phyloP scores from a whole-genome alignment of 2,329 filamentous ascomycete species.

The Fusarium austroafricanum region DNA sequence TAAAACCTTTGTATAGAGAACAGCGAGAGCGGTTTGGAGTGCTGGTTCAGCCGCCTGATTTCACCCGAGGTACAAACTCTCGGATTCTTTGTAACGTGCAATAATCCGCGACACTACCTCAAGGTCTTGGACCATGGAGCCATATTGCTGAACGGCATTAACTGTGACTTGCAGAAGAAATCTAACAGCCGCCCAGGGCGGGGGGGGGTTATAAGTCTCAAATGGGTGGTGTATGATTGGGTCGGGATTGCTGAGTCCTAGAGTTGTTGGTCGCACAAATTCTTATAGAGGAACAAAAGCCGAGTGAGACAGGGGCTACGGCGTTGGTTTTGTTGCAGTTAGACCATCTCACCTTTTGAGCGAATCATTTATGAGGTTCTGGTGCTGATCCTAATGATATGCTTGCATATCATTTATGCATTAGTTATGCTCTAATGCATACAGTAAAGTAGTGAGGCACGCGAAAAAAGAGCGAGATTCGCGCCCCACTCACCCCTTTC shows the following conservation, averaged over 20 bases:
- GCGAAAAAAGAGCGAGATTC: constrained; percentile 23
- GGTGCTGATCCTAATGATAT: too few relatives aligned
- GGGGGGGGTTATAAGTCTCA: constrained; percentile 4
- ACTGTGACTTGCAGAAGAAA: constrained; percentile 8
- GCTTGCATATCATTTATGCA: too few relatives aligned
- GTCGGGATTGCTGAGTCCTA: too few relatives aligned
- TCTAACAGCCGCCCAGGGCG: constrained; percentile 11
- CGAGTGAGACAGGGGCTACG: too few relatives aligned
- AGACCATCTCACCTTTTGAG: too few relatives aligned
- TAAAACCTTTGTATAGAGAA: constrained; percentile 1
- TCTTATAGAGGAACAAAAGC: too few relatives aligned
- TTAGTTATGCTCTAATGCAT: background rate
- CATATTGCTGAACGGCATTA: background rate
- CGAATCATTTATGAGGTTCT: too few relatives aligned
- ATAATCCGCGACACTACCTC: background rate
- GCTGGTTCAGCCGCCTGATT: background rate
- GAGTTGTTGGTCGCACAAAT: too few relatives aligned
- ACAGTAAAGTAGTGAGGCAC: background rate
- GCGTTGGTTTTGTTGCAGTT: too few relatives aligned
- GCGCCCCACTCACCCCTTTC: constrained; percentile 5
- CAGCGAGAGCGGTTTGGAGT: background rate
- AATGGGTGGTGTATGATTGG: background rate
- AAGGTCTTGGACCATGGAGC: background rate
- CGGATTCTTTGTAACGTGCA: background rate
- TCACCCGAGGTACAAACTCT: background rate